These are phyloP conservation scores for Diaporthe citri DNA, from an alignment of 2,329 filamentous ascomycete genomes.

Conservation along the genomic window DNA sequence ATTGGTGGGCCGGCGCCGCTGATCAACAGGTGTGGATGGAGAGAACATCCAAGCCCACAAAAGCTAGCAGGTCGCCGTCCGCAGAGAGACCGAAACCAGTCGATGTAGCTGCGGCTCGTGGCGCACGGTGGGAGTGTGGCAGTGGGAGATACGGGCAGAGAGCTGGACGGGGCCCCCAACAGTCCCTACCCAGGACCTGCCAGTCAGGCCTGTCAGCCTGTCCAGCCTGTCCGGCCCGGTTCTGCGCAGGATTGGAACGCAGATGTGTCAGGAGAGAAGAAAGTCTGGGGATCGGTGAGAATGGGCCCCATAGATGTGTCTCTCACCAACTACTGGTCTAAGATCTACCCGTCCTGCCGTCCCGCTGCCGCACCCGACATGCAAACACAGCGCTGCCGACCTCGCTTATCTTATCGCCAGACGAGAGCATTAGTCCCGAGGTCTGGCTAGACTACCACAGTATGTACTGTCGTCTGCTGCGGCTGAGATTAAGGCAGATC, in stretches of 20 bases:
- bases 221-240: not conserved
- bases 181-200: not conserved
- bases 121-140: conserved; percentile 22
- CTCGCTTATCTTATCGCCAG: conserved; percentile 36
- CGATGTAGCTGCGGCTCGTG: not conserved
- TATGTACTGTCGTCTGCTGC: not conserved
- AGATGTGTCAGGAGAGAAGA: not conserved
- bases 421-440: not conserved
- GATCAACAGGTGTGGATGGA: not conserved
- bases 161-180: conserved; percentile 1
- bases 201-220: not conserved
- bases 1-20: conserved; percentile 8
- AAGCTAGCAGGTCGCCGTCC: conserved; percentile 16
- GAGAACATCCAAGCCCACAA: conserved; percentile 23
- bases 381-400: conserved; percentile 19
- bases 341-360: conserved; percentile 29
- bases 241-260: not conserved
- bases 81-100: conserved; percentile 5
- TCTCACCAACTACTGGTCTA: conserved; percentile 13
- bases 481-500: not conserved
- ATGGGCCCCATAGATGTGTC: conserved; percentile 16
- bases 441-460: not conserved
- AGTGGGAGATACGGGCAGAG: not conserved
- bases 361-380: conserved; percentile 15
- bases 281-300: conserved; percentile 15